Evolutionary conservation across 1,284 basidiomycete genomes (phyloP).

Genomic region (Tilletiopsis washingtonensis): DNA sequence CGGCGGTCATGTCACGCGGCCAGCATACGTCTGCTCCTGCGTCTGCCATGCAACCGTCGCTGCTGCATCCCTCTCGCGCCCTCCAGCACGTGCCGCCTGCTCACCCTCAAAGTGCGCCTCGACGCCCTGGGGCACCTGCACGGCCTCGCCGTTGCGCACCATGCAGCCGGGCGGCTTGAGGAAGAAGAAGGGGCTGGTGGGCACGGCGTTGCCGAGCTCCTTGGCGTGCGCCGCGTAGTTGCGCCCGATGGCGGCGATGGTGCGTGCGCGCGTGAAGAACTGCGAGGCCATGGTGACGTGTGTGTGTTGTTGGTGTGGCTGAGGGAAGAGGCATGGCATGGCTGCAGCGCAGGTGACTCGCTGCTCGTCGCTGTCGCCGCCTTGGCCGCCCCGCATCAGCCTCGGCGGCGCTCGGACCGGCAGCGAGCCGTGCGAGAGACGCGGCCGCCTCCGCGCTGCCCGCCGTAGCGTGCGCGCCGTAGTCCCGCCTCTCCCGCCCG

Average conservation of each 20-base stretch:
- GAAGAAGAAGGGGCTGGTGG: constrained; percentile 97
- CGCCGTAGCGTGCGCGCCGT: too few species aligned
- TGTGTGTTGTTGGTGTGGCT: too few species aligned
- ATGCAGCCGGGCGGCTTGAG: constrained; percentile 91
- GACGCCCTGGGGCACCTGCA: constrained; percentile 81
- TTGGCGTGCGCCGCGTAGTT: constrained; percentile 69
- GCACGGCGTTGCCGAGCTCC: constrained; percentile 80
- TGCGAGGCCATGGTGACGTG: too few species aligned
- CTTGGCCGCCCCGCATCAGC: too few species aligned
- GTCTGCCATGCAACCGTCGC: background rate
- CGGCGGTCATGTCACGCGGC: background rate
- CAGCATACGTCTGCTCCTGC: background rate
- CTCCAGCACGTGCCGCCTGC: constrained; percentile 21
- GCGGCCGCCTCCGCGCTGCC: too few species aligned
- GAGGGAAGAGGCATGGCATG: too few species aligned
- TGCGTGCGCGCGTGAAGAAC: too few species aligned
- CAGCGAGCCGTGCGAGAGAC: too few species aligned
- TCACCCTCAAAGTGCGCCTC: constrained; percentile 82
- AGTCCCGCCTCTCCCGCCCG: too few species aligned
- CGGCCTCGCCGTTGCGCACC: constrained; percentile 61
- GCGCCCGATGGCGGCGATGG: constrained; percentile 43
- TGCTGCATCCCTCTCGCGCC: background rate
- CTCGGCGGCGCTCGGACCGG: too few species aligned
- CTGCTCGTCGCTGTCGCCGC: too few species aligned
- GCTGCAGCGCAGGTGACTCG: too few species aligned